Evolutionary conservation across 768 basidiomycete genomes (phyloP), one percentile per base, ranked within the genome.

Genomic region (Atractiella rhizophila): DNA sequence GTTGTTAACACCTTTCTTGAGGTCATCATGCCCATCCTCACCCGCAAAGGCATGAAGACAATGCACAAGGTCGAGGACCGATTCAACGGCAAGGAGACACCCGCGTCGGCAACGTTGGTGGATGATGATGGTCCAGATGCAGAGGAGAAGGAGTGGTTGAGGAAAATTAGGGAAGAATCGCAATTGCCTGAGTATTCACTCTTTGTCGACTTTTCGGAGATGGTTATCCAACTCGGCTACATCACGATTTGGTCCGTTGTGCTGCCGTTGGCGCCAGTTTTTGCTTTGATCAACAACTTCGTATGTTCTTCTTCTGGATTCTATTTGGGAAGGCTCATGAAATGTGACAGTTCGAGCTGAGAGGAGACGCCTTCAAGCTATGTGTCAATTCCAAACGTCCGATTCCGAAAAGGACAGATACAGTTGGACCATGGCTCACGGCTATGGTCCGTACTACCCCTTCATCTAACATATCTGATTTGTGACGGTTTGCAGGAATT

Each of bases 321-420:
- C 10, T 2, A 2, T 18, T 19, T 19, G 1, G 8, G n/a, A n/a
- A n/a, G 8, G 4, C 18, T 6, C 15, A 24, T 33, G 15, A n/a
- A 16, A 12, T 15, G 31, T 39, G 12, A 35, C 31, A 79, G 57
- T 60, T 96, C 45, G 88, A 98, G 61, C 61, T 82, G 4, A 74
- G 85, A 15, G 79, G 76, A 3, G 88, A 98, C 54, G 91, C 91
- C 4, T 76, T 88, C 66, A 94, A 96, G 64, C 77, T 98, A 56
- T 72, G 74, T 4, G 71, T 72, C 4, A 83, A 88, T 53, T 66
- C 70, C 39, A 67, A 82, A 15, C 69, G 82, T 20, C 82, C 88
- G 2, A 68, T 88, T 27, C 85, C 86, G 0, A 59, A 64, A n/a
- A 72, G 88, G 18, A 75, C 77, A 3, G 83, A 86, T 51, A 75